These are phyloP conservation scores for Camillea tinctor DNA, from an alignment of 2,329 filamentous ascomycete genomes.

Conservation along the genomic window DNA sequence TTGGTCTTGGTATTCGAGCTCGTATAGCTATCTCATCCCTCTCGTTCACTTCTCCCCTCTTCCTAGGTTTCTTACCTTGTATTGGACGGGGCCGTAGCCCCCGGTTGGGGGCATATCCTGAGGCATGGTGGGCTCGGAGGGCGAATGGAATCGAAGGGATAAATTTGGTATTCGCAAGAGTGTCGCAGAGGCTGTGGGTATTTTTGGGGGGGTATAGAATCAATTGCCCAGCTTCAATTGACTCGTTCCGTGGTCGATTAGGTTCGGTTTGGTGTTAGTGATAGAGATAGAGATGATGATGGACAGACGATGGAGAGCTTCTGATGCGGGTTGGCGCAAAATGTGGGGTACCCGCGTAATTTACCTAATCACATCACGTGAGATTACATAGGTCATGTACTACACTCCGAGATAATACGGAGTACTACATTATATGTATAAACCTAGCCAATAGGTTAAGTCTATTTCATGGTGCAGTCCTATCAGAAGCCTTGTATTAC, in stretches of 20 bases:
- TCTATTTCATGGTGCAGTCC: too few relatives aligned
- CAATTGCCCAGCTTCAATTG: too few relatives aligned
- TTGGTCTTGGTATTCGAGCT: too few relatives aligned
- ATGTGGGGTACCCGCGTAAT: background rate
- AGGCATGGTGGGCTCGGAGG: slow-evolving; percentile 65
- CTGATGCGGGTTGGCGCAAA: background rate
- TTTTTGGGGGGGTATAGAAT: background rate
- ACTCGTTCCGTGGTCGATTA: background rate
- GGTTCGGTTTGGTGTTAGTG: background rate
- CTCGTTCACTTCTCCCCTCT: too few relatives aligned
- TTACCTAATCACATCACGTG: background rate
- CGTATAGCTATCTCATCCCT: too few relatives aligned
- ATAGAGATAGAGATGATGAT: background rate
- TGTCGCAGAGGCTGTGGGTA: background rate
- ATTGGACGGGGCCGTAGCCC: slow-evolving; percentile 95
- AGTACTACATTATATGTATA: too few relatives aligned
- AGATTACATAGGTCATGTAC: background rate
- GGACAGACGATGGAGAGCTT: background rate
- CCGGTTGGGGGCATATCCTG: slow-evolving; percentile 96
- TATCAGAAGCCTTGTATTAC: background rate
- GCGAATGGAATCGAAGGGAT: background rate
- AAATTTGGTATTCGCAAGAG: too few relatives aligned
- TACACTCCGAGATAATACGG: too few relatives aligned
- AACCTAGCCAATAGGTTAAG: too few relatives aligned
- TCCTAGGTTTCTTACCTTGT: slow-evolving; percentile 67